Evolutionary conservation across 805 yeast genomes (phyloP).

Genomic region (Metschnikowia arizonensis): DNA sequence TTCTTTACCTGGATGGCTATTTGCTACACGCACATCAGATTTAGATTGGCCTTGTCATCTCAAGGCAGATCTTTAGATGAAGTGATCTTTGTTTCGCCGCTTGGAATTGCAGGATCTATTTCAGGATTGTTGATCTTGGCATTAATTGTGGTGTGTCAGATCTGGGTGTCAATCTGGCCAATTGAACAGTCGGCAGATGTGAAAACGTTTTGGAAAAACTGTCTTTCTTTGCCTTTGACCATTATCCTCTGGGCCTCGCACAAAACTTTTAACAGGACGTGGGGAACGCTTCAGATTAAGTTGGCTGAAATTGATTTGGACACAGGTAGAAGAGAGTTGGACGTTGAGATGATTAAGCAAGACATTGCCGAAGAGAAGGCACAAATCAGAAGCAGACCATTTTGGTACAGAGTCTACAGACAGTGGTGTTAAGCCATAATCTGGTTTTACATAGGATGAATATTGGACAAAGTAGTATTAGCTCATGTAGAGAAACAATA

Average conservation of each 20-base stretch:
- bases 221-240: conserved; percentile 41
- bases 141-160: conserved; percentile 33
- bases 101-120: conserved; percentile 37
- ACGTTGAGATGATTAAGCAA: conserved; percentile 36
- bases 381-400: conserved; percentile 22
- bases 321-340: conserved; percentile 48
- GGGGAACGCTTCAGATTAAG: conserved; percentile 33
- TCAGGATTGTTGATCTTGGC: conserved; percentile 30
- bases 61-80: conserved; percentile 35
- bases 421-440: conserved; percentile 25
- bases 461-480: background rate
- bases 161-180: conserved; percentile 41
- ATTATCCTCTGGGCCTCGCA: conserved; percentile 42
- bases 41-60: conserved; percentile 34
- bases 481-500: too few species aligned
- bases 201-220: conserved; percentile 46
- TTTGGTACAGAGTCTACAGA: conserved; percentile 25
- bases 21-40: conserved; percentile 38
- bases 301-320: conserved; percentile 56
- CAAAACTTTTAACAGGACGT: conserved; percentile 32
- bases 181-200: conserved; percentile 21
- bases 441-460: background rate
- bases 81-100: conserved; percentile 30
- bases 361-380: conserved; percentile 34
- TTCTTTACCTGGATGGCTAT: conserved; percentile 41